Percentiles rank a stretch among this genome's conserved stretches.
These are phyloP conservation scores for Eurotiales sp. DNA, from an alignment of 2,329 filamentous ascomycete genomes.

Conservation along the genomic window DNA sequence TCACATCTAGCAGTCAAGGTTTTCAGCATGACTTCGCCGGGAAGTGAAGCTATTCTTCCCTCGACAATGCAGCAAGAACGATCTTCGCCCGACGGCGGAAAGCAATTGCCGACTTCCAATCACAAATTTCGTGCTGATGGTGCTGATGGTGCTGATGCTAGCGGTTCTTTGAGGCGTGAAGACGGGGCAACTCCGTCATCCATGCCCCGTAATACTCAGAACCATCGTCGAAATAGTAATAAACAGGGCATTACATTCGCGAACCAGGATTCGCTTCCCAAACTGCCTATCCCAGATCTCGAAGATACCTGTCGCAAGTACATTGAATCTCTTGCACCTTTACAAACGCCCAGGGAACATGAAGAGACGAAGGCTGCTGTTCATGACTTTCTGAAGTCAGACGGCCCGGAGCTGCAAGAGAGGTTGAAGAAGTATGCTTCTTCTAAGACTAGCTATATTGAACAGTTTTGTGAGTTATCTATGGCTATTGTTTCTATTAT, in stretches of 20 bases:
- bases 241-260: conserved; percentile 80
- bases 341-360: conserved; percentile 78
- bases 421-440: conserved; percentile 86
- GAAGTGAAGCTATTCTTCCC: conserved; percentile 61
- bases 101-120: conserved; percentile 18
- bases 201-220: too few species aligned
- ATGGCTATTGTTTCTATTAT: background rate
- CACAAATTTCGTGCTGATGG: too few species aligned
- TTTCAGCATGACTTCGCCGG: conserved; percentile 67
- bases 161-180: too few species aligned
- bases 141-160: too few species aligned
- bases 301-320: conserved; percentile 76
- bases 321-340: conserved; percentile 69
- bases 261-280: conserved; percentile 81
- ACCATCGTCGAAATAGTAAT: too few species aligned
- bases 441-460: conserved; percentile 92
- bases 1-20: conserved; percentile 63
- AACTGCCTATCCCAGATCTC: conserved; percentile 87
- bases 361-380: conserved; percentile 76
- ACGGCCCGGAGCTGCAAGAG: conserved; percentile 82
- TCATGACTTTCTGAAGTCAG: conserved; percentile 73
- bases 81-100: background rate
- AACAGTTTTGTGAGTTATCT: conserved; percentile 94
- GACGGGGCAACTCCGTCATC: too few species aligned
- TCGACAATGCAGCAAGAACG: conserved; percentile 26